phyloP scores from a whole-genome alignment of 2,329 filamentous ascomycete genomes.

The Fonsecaea pedrosoi region DNA sequence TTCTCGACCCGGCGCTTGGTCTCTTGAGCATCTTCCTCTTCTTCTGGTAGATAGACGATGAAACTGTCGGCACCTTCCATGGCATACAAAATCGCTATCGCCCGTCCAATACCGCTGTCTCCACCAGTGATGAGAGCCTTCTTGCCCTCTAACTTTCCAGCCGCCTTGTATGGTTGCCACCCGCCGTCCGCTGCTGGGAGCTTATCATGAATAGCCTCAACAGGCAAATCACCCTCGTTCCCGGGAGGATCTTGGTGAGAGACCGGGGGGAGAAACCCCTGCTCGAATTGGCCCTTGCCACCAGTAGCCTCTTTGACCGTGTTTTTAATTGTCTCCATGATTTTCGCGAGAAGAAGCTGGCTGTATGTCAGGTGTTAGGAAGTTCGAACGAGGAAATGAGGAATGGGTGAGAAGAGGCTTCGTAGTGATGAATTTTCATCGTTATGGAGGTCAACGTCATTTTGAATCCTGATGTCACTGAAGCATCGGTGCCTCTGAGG shows the following conservation, averaged over 20 bases:
- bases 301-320: constrained; percentile 39
- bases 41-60: constrained; percentile 76
- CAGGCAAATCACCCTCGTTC: constrained; percentile 61
- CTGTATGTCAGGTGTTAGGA: background rate
- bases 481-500: background rate
- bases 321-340: constrained; percentile 45
- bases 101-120: constrained; percentile 78
- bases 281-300: constrained; percentile 23
- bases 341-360: background rate
- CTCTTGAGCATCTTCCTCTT: constrained; percentile 76
- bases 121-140: constrained; percentile 82
- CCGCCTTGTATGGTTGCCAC: constrained; percentile 73
- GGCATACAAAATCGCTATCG: constrained; percentile 76
- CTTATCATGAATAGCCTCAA: constrained; percentile 67
- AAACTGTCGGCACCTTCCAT: constrained; percentile 78
- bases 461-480: background rate
- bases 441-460: background rate
- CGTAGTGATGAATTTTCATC: background rate
- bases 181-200: constrained; percentile 72
- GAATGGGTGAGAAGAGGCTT: background rate
- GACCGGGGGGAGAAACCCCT: constrained; percentile 52
- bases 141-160: constrained; percentile 76
- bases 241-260: constrained; percentile 62
- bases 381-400: background rate
- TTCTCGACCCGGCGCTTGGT: constrained; percentile 74